Evolutionary conservation across 208 protist species (phyloP), one percentile per base, ranked within the genome.

Genomic region (Acanthamoeba sp.): DNA sequence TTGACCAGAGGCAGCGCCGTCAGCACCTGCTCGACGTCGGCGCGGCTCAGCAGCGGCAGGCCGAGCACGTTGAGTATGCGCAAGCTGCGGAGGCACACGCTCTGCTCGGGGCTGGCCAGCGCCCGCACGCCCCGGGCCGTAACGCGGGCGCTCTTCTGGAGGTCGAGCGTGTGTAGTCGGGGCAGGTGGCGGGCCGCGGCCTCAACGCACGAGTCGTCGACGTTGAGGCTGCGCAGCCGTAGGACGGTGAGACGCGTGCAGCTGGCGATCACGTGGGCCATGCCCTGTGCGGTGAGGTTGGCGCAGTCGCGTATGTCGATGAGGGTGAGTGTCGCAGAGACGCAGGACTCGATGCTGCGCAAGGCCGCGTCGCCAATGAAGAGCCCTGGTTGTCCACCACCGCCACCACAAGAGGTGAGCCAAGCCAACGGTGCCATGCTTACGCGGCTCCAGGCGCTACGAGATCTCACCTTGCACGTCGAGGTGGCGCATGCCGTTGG

Each of bases 41-140:
- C 20, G 7, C 36, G 18, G 16, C 20, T 20, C 34, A 78, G 24
- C 36, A 40, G 36, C 29, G 69, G 32, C 34, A 78, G 69, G 36
- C 69, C 69, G 18, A 78, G 69, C 69, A 78, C 69, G 69, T 78
- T 78, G 69, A 78, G 69, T 3, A 78, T 78, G 12, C 69, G 29
- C 34, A 78, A 22, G 69, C 69, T 78, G 34, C 36, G 34, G 29
- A n/a, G 69, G 69, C 69, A 78, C 69, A 78, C 69, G 14, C 69
- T 27, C 29, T 32, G 12, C 29, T 45, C 36, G 69, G 9, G 7
- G 50, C 22, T 22, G 69, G 32, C 14, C 69, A 78, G 69, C 29
- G 69, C 69, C 32, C 69, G 69, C 69, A 78, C 69, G 29, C 29
- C 69, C 34, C 14, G 24, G 18, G 29, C 29, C 20, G 69, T 78